phyloP scores from a whole-genome alignment of 768 basidiomycete species.

The Neoboletus magnificus region DNA sequence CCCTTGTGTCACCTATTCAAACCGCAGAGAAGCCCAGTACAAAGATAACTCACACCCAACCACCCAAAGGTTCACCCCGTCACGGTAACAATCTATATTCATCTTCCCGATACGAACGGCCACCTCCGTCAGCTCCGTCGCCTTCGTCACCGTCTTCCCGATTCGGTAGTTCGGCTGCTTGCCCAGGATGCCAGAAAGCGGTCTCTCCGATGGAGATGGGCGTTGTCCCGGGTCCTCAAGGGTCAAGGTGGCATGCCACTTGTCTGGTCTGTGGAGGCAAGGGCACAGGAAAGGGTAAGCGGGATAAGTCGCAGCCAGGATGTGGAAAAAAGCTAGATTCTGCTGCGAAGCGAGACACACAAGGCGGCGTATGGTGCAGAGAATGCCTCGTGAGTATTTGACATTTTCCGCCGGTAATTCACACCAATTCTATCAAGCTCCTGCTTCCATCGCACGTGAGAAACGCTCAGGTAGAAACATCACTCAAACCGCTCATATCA shows the following conservation, averaged over 20 bases:
- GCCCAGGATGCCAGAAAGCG: constrained; percentile 69
- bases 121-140: constrained; percentile 15
- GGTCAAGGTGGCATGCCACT: constrained; percentile 72
- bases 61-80: constrained; percentile 11
- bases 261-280: constrained; percentile 84
- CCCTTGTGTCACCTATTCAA: constrained; percentile 17
- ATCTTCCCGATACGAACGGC: constrained; percentile 32
- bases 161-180: constrained; percentile 43
- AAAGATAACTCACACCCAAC: constrained; percentile 7
- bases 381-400: constrained; percentile 66
- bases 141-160: constrained; percentile 24
- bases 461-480: constrained; percentile 50
- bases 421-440: constrained; percentile 39
- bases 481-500: constrained; percentile 46
- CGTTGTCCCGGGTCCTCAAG: constrained; percentile 81
- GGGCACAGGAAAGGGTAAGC: constrained; percentile 39
- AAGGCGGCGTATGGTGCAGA: constrained; percentile 77
- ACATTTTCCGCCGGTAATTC: neutral
- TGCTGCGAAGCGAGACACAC: constrained; percentile 68
- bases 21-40: constrained; percentile 3
- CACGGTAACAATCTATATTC: constrained; percentile 17
- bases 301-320: constrained; percentile 60
- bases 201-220: constrained; percentile 85
- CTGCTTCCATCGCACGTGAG: constrained; percentile 49
- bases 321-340: constrained; percentile 84